Percentiles rank a stretch among this genome's conserved stretches.
These are phyloP conservation scores for Pulicaria dysenterica DNA, from an alignment of 129 eudicot species.

Conservation along the genomic window DNA sequence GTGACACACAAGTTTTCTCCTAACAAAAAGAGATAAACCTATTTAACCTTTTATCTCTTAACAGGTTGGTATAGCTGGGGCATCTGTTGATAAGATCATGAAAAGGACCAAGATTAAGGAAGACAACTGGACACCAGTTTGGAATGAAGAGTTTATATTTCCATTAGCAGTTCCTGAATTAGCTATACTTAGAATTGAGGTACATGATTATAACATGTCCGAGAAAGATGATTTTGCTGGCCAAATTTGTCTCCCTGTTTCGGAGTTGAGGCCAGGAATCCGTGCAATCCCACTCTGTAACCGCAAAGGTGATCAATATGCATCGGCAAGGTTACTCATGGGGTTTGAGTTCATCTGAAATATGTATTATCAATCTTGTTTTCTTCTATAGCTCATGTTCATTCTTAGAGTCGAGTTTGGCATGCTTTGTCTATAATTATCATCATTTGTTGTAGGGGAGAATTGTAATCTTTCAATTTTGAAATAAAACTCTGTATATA, in stretches of 20 bases:
- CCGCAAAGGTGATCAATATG: slow-evolving; percentile 58
- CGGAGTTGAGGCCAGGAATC: slow-evolving; percentile 72
- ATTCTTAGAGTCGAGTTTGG: slow-evolving; percentile 22
- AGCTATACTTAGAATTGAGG: slow-evolving; percentile 79
- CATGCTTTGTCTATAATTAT: slow-evolving; percentile 19
- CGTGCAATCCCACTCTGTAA: slow-evolving; percentile 68
- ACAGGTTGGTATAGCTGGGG: slow-evolving; percentile 87
- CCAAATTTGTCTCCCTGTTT: slow-evolving; percentile 75
- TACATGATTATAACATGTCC: slow-evolving; percentile 59
- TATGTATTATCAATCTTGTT: neutral
- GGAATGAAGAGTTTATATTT: slow-evolving; percentile 80
- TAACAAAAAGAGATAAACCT: slow-evolving; percentile 8
- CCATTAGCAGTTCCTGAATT: slow-evolving; percentile 77
- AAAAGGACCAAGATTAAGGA: slow-evolving; percentile 58
- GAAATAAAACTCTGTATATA: slow-evolving; percentile 30
- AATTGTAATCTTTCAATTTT: slow-evolving; percentile 27
- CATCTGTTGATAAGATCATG: slow-evolving; percentile 61
- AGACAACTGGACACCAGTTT: slow-evolving; percentile 75
- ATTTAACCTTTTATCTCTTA: neutral
- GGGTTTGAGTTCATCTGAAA: slow-evolving; percentile 55
- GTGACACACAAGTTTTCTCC: neutral
- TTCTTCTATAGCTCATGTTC: slow-evolving; percentile 25
- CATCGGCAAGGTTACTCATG: slow-evolving; percentile 75
- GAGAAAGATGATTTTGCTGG: slow-evolving; percentile 85
- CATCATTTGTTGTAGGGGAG: slow-evolving; percentile 32